Evolutionary conservation across 768 basidiomycete genomes (phyloP).

Genomic region (Suillus weaverae): DNA sequence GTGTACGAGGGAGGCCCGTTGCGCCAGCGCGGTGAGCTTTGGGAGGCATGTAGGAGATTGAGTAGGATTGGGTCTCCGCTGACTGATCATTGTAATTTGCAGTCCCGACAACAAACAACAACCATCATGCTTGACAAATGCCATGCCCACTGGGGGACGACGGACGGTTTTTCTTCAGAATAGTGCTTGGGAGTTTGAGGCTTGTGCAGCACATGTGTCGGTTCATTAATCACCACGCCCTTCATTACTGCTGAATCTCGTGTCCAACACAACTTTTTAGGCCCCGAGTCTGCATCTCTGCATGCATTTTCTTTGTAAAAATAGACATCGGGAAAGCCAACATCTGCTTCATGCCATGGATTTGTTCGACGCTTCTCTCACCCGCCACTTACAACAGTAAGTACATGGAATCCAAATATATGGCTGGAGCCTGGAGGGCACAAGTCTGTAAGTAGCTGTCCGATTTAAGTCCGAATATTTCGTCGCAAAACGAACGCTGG

Average conservation of each 20-base stretch:
- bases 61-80: constrained; percentile 32
- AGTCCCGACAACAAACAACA: constrained; percentile 2
- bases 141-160: background rate
- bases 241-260: background rate
- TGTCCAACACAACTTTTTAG: background rate
- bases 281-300: background rate
- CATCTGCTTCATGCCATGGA: background rate
- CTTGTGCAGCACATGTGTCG: background rate
- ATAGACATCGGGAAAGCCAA: background rate
- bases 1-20: constrained; percentile 52
- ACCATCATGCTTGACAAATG: background rate
- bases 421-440: background rate
- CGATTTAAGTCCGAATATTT: background rate
- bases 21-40: constrained; percentile 49
- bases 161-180: background rate
- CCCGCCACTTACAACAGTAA: background rate
- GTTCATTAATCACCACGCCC: background rate
- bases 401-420: background rate
- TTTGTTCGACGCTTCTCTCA: background rate
- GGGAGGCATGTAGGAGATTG: constrained; percentile 42
- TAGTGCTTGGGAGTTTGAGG: background rate
- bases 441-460: background rate
- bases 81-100: constrained; percentile 22
- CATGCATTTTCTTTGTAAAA: background rate
- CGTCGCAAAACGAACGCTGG: background rate